Percentiles rank a stretch among this genome's conserved stretches.
These are phyloP conservation scores for Colletotrichum navitas DNA, from an alignment of 2,329 filamentous ascomycete species.

Conservation along the genomic window DNA sequence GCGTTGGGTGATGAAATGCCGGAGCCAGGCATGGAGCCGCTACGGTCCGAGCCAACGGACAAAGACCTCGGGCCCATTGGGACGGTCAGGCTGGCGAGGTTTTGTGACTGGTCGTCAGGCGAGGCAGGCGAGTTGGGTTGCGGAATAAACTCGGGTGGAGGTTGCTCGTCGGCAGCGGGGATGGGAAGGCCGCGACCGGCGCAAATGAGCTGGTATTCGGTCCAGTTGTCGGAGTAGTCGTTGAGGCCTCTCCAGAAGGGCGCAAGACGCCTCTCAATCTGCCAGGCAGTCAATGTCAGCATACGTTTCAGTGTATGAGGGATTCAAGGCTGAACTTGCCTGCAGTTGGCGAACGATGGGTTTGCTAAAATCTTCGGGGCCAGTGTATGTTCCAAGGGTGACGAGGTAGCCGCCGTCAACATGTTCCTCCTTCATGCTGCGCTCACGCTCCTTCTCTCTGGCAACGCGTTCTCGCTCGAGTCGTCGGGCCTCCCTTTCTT, in stretches of 20 bases:
- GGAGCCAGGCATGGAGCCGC: constrained; percentile 68
- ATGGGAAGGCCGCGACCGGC: constrained; percentile 87
- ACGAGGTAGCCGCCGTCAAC: constrained; percentile 96
- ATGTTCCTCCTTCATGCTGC: constrained; percentile 90
- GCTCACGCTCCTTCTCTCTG: constrained; percentile 86
- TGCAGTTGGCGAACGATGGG: constrained; percentile 87
- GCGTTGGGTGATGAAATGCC: constrained; percentile 67
- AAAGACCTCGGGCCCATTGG: constrained; percentile 83
- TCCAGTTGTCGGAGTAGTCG: constrained; percentile 90
- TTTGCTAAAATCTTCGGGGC: constrained; percentile 94
- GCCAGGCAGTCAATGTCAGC: constrained; percentile 5
- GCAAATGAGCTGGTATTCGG: constrained; percentile 94
- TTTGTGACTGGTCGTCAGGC: constrained; percentile 67
- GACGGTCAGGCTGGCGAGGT: constrained; percentile 80
- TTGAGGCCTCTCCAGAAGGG: constrained; percentile 96
- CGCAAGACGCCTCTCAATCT: constrained; percentile 93
- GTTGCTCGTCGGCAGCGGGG: constrained; percentile 85
- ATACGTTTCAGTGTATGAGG: background rate
- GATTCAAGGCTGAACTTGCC: constrained; percentile 63
- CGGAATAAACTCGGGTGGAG: constrained; percentile 73
- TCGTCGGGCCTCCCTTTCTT: constrained; percentile 89
- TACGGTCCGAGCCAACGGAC: constrained; percentile 81
- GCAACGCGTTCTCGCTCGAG: constrained; percentile 83
- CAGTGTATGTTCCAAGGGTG: constrained; percentile 93
- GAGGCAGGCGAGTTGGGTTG: constrained; percentile 60